phyloP scores from a whole-genome alignment of 768 basidiomycete species.

The Trametes villosa region DNA sequence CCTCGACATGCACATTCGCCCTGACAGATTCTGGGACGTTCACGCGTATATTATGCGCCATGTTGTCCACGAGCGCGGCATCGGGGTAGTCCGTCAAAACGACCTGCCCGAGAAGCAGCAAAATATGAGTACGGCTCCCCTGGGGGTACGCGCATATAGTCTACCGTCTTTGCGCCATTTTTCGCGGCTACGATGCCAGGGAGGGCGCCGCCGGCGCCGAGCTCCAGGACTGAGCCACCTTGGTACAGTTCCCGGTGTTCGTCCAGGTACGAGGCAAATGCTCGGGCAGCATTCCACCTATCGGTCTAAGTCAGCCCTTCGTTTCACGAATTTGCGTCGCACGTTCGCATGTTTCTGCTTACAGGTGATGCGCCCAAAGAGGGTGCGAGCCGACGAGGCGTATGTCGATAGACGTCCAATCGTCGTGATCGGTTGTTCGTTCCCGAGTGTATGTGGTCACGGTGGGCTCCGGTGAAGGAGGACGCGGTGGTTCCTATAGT shows the following conservation, averaged over 20 bases:
- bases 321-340: neutral
- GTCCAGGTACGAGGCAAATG: constrained; percentile 74
- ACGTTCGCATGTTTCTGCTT: constrained; percentile 13
- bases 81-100: constrained; percentile 96
- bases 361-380: constrained; percentile 85
- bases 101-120: constrained; percentile 48
- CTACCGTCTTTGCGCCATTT: constrained; percentile 70
- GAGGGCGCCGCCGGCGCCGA: constrained; percentile 92
- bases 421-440: neutral
- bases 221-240: constrained; percentile 68
- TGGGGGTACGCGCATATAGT: neutral
- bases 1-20: constrained; percentile 38
- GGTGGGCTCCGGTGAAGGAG: constrained; percentile 69
- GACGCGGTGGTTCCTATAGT: constrained; percentile 63
- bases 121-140: neutral
- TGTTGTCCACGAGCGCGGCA: constrained; percentile 69
- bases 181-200: constrained; percentile 78
- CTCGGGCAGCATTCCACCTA: constrained; percentile 83
- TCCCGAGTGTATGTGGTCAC: constrained; percentile 51
- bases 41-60: constrained; percentile 63
- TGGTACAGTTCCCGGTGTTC: constrained; percentile 50
- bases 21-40: constrained; percentile 49
- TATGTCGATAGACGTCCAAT: constrained; percentile 52
- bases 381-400: constrained; percentile 80
- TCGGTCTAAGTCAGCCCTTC: neutral